Conservation (phyloP, 768 basidiomycete genomes). For the Lactifluus volemus region DNA sequence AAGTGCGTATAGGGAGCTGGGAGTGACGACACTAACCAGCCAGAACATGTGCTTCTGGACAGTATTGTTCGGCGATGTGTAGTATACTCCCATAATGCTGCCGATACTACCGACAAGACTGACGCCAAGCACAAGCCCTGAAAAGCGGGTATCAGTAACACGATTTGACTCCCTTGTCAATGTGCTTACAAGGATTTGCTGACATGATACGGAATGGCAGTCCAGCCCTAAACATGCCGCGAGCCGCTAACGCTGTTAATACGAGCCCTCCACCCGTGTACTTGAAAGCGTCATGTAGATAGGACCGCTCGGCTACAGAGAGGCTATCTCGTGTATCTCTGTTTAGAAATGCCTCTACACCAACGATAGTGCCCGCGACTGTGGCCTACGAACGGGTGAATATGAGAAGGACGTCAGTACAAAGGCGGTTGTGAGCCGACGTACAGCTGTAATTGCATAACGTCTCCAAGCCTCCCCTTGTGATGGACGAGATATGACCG, state of each 20-base stretch:
- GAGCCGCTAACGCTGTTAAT: constrained; percentile 71
- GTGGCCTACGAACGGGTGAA: constrained; percentile 39
- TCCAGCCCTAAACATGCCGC: constrained; percentile 53
- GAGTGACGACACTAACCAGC: constrained; percentile 42
- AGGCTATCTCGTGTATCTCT: constrained; percentile 69
- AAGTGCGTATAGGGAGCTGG: neutral
- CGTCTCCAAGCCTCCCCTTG: constrained; percentile 39
- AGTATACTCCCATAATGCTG: constrained; percentile 75
- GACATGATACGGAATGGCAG: constrained; percentile 70
- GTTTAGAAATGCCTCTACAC: constrained; percentile 59
- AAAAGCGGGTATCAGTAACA: neutral
- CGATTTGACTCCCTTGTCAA: neutral
- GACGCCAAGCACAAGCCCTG: constrained; percentile 75
- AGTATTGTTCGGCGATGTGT: constrained; percentile 69
- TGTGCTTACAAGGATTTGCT: constrained; percentile 64
- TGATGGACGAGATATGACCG: constrained; percentile 30
- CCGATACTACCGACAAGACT: constrained; percentile 75
- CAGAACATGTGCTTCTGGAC: constrained; percentile 75
- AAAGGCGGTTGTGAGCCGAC: constrained; percentile 15
- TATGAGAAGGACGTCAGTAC: neutral
- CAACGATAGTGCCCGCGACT: constrained; percentile 61
- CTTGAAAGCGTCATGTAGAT: constrained; percentile 70
- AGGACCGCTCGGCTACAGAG: constrained; percentile 50
- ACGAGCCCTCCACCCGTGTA: constrained; percentile 77
- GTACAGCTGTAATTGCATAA: constrained; percentile 46